A percentile compares a stretch with the other conserved stretches of the same genome.
phyloP scores from a whole-genome alignment of 23 red algal species.

The Gracilariopsis chorda region DNA sequence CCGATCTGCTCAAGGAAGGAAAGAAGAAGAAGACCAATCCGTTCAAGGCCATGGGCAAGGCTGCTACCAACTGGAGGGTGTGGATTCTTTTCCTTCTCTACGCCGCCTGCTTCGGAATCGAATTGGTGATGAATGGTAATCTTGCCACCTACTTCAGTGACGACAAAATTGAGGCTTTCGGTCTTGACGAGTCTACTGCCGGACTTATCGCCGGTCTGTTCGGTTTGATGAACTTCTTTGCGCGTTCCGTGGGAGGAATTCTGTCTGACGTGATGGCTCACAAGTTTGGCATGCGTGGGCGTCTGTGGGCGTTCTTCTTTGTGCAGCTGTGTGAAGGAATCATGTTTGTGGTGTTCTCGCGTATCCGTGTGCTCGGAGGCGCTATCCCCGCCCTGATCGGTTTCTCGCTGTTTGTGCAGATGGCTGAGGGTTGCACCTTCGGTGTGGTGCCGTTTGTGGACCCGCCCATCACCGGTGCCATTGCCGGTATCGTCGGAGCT shows the following conservation, averaged over 20 bases:
- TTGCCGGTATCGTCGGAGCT: constrained; percentile 91
- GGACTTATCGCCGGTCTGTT: constrained; percentile 87
- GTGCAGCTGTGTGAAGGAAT: constrained; percentile 69
- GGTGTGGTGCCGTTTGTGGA: constrained; percentile 95
- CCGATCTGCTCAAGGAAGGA: constrained; percentile 34
- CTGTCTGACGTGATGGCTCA: constrained; percentile 61
- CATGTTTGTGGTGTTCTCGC: constrained; percentile 76
- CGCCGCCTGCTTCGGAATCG: constrained; percentile 88
- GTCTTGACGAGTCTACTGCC: constrained; percentile 34
- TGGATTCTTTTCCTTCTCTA: constrained; percentile 87
- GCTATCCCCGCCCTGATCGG: constrained; percentile 80
- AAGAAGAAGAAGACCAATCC: constrained; percentile 65
- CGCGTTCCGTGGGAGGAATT: constrained; percentile 85
- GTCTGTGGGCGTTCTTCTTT: constrained; percentile 86
- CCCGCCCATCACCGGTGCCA: constrained; percentile 72
- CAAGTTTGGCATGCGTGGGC: constrained; percentile 81
- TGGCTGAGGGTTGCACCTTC: constrained; percentile 80
- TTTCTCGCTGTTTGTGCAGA: constrained; percentile 90
- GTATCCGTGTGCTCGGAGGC: constrained; percentile 43
- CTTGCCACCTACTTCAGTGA: constrained; percentile 83
- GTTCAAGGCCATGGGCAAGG: constrained; percentile 54
- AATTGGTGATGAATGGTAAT: constrained; percentile 84
- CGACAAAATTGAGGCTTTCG: constrained; percentile 16
- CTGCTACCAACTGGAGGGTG: constrained; percentile 61
- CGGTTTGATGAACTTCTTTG: constrained; percentile 95